phyloP scores from a whole-genome alignment of 225 moss, liverwort and hornwort species.

The Marchantia polymorpha region DNA sequence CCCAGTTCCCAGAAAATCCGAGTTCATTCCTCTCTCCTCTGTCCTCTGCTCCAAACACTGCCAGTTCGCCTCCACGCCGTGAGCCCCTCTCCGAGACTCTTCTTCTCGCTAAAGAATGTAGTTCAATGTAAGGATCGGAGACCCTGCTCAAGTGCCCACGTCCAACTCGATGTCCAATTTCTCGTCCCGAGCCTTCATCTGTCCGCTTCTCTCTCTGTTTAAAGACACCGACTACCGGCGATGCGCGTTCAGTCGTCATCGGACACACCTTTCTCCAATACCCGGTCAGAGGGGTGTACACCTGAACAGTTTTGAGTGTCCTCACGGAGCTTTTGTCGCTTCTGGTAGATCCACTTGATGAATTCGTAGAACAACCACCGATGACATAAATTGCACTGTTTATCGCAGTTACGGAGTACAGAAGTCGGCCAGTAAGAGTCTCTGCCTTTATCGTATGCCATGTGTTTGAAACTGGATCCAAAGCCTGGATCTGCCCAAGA shows the following conservation, averaged over 20 bases:
- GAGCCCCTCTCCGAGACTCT: slow-evolving; percentile 18
- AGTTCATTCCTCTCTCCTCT: slow-evolving; percentile 1
- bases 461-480: slow-evolving; percentile 35
- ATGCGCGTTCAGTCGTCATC: slow-evolving; percentile 39
- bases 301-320: slow-evolving; percentile 38
- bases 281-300: slow-evolving; percentile 36
- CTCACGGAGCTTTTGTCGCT: slow-evolving; percentile 32
- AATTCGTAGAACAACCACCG: slow-evolving; percentile 34
- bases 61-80: slow-evolving; percentile 37
- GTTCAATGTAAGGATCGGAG: slow-evolving; percentile 21
- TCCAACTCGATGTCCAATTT: slow-evolving; percentile 7
- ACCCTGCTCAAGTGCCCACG: slow-evolving; percentile 22
- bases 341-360: slow-evolving; percentile 26
- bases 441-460: slow-evolving; percentile 46
- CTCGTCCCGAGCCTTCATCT: neutral
- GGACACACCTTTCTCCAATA: slow-evolving; percentile 37
- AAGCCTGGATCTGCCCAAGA: slow-evolving; percentile 42
- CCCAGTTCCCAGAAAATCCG: neutral
- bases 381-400: slow-evolving; percentile 36
- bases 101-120: slow-evolving; percentile 12
- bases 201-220: neutral
- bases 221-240: slow-evolving; percentile 38
- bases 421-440: slow-evolving; percentile 36
- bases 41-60: slow-evolving; percentile 32
- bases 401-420: slow-evolving; percentile 34